Evolutionary conservation across 1,284 basidiomycete species (phyloP), one percentile per base, ranked within the genome.

Genomic region (Tilletia caries): DNA sequence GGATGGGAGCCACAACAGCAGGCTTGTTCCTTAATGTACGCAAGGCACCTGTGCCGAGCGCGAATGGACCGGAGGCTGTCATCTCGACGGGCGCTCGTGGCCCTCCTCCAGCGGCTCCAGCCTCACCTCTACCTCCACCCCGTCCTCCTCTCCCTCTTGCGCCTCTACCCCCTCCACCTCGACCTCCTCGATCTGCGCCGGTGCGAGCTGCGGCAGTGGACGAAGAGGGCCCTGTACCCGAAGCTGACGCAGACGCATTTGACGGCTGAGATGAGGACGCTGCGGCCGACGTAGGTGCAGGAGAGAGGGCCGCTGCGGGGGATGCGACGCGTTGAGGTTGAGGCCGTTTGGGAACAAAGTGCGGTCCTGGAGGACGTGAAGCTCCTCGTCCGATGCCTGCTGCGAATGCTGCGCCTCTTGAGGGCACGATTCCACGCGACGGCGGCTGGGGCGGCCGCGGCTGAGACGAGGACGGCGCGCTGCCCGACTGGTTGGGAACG

Each of bases 11-110:
- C 67, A 95, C 91, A 8, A 13, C 3, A 1, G 32, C 32, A 33
- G 20, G 27, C 58, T 62, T 62, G 18, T 62, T 62, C 15, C 32
- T 20, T n/a, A n/a, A 8, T 3, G 58, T 18, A n/a, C 33, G 8
- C 2, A 62, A 2, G 58, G 58, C 58, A 65, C 91, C 90, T 3
- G 92, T 91, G 60, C 94, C 89, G 60, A 89, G 88, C 81, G 96
- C 94, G 83, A 95, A 92, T 13, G 92, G 93, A 5, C 91, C 91
- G 18, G 93, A 93, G 34, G 91, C 94, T 15, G 93, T 92, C 75
- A 97, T 87, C 90, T 80, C 76, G 2, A 93, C 92, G 71, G 67
- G 64, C 34, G 74, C 71, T 10, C 75, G 71, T 44, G 72, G 71
- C 66, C 73, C 69, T 68, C 68, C 43, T 62, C 70, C 60, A 68